Base-by-base conservation (phyloP, 2,329 filamentous ascomycete genomes). In the Hortaea sp. region DNA sequence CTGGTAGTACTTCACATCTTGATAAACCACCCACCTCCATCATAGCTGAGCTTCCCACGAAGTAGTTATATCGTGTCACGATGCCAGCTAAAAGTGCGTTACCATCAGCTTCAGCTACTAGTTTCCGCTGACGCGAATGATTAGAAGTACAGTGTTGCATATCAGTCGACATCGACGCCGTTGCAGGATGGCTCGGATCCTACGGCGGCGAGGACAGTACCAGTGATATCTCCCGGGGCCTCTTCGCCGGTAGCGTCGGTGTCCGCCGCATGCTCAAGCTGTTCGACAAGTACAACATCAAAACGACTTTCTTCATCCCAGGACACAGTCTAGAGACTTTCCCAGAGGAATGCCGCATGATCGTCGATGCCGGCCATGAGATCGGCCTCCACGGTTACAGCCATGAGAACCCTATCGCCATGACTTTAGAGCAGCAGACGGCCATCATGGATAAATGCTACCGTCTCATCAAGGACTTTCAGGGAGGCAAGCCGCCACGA, bases 241-340 rank as follows among this genome's bases (percentile, higher is more conserved):
- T 69, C 37, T 69, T 63, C 47, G 67, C 66, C 29, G 67, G 66
- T 1, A 68, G 65, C 1, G 61, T 68, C 1, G 66, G 67, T 30
- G 60, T 68, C 34, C 59, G 66, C 43, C 60, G 67, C 9, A 57
- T 72, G 2, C 62, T 71, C 5, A 64, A 63, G 41, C 57, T 72
- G 6, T 69, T 58, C 54, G 58, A 63, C 39, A 67, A 66, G 37
- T 65, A 70, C 54, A 54, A 62, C 41, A 71, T 71, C 55, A 65
- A 64, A 47, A 54, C 65, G 6, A 69, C 66, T 1, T 70, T 66
- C 63, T 70, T 69, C 53, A 63, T 46, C 6, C 68, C 67, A 9
- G 67, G 61, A 3, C 68, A 71, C 50, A 59, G 69, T 2, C 54
- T 75, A 5, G 70, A 73, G 45, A 69, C 67, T 0, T 71, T 76